A percentile compares a stretch with the other conserved stretches of the same genome.
Evolutionary conservation across 371 early-diverging fungal genomes (phyloP).

Genomic region (Chytridium lagenaria): DNA sequence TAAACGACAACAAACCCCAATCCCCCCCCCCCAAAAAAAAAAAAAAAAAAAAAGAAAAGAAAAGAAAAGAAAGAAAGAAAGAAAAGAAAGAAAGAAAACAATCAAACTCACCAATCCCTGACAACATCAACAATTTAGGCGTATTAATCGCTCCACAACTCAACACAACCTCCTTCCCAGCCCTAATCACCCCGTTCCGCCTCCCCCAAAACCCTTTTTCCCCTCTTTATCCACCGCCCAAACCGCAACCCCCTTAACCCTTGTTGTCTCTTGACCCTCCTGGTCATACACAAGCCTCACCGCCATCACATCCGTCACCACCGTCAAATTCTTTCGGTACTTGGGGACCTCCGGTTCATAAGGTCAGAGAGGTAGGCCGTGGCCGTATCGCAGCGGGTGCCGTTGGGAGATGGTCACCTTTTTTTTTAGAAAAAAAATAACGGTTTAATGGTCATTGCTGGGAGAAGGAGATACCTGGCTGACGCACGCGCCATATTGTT

Average conservation of each 20-base stretch:
- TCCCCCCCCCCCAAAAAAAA: no score
- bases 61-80: no score
- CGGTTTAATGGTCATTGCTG: neutral
- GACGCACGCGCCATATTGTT: slow-evolving; percentile 26
- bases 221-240: neutral
- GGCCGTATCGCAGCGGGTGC: slow-evolving; percentile 17
- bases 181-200: slow-evolving; percentile 19
- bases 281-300: neutral
- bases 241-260: slow-evolving; percentile 12
- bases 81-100: no score
- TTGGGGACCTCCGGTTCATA: neutral
- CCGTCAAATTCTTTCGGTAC: slow-evolving; percentile 27
- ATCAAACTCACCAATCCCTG: slow-evolving; percentile 26
- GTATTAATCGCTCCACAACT: slow-evolving; percentile 54
- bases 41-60: no score
- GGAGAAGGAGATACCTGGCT: slow-evolving; percentile 1
- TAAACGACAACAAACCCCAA: no score
- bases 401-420: neutral
- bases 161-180: slow-evolving; percentile 46
- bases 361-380: slow-evolving; percentile 15
- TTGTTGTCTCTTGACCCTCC: neutral
- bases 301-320: slow-evolving; percentile 14
- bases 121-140: slow-evolving; percentile 35
- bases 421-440: no score
- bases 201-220: neutral